Base-by-base conservation (phyloP, 495 filamentous ascomycete species). In the Cercophora samala region DNA sequence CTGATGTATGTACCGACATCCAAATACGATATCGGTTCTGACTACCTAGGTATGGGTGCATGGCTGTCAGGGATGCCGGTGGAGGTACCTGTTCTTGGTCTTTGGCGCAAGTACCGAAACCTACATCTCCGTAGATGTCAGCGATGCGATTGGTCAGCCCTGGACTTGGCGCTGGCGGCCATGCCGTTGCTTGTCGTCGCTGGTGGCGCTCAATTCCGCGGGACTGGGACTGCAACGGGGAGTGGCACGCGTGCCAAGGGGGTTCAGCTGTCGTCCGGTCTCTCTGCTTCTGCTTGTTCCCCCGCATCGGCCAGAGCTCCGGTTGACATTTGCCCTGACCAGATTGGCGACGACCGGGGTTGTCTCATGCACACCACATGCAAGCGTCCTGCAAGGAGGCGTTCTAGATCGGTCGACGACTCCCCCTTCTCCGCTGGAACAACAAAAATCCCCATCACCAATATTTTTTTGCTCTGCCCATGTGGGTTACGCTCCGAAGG, bases 371-470 rank as follows among this genome's bases (percentile, higher is more conserved):
- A 46, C 9, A 46, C 37, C 37, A 46, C 37, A 11, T 46, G 37
- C 37, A 46, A 46, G 13, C 15, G 37, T 29, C 6, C 37, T 46
- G 37, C 37, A 46, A 46, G 37, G 37, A 46, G 29, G 60, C 13
- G 26, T 42, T 62, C 60, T 62, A 46, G 60, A 62, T 37, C 26
- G 60, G 60, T 62, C 60, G 37, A 46, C 21, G 54, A 56, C 54
- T 18, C 54, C 54, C n/a, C 54, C 5, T 24, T 56, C 19, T 56
- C 15, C 37, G 37, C 37, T 46, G 37, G 37, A 13, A 46, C 37
- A 46, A 13, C 37, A 46, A 46, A 46, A 46, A 46, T 46, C 3
- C 37, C 37, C 37, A 46, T 46, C 37, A 46, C 37, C 37, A 46
- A 46, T 46, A 46, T 46, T 46, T 13, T 9, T n/a, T n/a, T n/a